phyloP scores from a whole-genome alignment of 139 green algal species.

The Yamagishiella unicocca region DNA sequence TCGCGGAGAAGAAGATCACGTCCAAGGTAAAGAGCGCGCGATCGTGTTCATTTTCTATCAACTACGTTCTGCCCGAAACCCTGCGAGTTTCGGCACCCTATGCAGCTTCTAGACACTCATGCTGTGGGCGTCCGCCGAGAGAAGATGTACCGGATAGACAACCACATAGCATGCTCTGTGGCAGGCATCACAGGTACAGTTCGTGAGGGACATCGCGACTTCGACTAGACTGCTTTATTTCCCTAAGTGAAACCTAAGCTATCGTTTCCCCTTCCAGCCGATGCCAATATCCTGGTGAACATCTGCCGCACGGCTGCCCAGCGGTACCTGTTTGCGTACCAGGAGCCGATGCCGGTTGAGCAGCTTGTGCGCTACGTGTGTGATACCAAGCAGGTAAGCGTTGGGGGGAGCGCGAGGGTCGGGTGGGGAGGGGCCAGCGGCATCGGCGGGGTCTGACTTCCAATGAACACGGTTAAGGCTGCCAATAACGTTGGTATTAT shows the following conservation, averaged over 20 bases:
- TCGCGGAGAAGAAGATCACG: constrained; percentile 98
- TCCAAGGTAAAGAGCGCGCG: constrained; percentile 85
- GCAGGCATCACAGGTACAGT: constrained; percentile 96
- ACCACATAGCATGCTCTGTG: constrained; percentile 96
- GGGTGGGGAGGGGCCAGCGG: too few species aligned
- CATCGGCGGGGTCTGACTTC: too few species aligned
- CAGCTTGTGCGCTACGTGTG: constrained; percentile 95
- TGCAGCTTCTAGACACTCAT: constrained; percentile 91
- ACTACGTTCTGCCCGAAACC: neutral
- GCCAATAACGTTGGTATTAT: too few species aligned
- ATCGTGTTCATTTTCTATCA: neutral
- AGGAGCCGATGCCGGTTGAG: constrained; percentile 98
- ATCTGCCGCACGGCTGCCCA: constrained; percentile 88
- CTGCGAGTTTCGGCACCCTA: neutral
- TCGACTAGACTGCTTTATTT: too few species aligned
- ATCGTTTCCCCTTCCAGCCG: constrained; percentile 65
- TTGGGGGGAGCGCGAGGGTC: too few species aligned
- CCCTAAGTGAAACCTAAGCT: neutral
- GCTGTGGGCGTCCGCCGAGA: constrained; percentile 92
- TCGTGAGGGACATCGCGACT: too few species aligned
- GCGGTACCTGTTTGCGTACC: constrained; percentile 91
- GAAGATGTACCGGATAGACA: constrained; percentile 99
- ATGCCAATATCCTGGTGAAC: constrained; percentile 99
- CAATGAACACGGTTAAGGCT: too few species aligned
- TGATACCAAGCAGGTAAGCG: constrained; percentile 95